phyloP scores from a whole-genome alignment of 1,284 basidiomycete genomes.

The Agroathelia rolfsii region DNA sequence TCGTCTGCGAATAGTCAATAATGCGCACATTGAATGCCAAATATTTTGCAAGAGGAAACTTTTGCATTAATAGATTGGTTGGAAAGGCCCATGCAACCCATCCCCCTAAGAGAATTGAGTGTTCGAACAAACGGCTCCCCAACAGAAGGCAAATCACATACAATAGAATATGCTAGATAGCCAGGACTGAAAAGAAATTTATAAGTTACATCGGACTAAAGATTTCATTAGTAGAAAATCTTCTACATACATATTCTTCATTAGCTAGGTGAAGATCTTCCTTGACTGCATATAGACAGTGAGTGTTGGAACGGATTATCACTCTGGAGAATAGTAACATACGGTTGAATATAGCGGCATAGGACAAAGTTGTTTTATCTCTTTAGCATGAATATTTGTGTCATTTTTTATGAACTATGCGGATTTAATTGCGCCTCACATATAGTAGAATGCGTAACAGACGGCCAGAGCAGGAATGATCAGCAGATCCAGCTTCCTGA shows the following conservation, averaged over 20 bases:
- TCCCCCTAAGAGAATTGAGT: no score
- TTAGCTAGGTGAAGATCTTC: constrained; percentile 14
- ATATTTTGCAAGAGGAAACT: constrained; percentile 32
- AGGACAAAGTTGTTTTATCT: constrained; percentile 24
- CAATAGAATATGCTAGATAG: constrained; percentile 31
- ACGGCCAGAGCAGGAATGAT: constrained; percentile 27
- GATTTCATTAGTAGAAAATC: no score
- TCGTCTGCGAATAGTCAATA: no score
- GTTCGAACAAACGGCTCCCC: background rate
- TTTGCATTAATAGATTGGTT: constrained; percentile 35
- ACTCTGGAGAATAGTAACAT: constrained; percentile 4
- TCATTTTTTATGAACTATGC: no score
- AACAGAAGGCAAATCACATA: constrained; percentile 10
- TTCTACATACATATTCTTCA: constrained; percentile 14
- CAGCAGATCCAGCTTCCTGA: constrained; percentile 24
- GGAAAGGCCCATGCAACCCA: constrained; percentile 37
- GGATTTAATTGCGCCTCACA: no score
- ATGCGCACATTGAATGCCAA: constrained; percentile 25
- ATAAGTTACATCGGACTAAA: constrained; percentile 1
- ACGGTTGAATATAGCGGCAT: constrained; percentile 19
- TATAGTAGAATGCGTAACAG: constrained; percentile 25
- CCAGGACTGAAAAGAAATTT: constrained; percentile 23
- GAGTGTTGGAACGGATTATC: background rate
- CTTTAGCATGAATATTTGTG: no score
- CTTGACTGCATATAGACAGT: constrained; percentile 12